phyloP scores from a whole-genome alignment of 768 basidiomycete genomes.

The Strobilomyces dryophilus region DNA sequence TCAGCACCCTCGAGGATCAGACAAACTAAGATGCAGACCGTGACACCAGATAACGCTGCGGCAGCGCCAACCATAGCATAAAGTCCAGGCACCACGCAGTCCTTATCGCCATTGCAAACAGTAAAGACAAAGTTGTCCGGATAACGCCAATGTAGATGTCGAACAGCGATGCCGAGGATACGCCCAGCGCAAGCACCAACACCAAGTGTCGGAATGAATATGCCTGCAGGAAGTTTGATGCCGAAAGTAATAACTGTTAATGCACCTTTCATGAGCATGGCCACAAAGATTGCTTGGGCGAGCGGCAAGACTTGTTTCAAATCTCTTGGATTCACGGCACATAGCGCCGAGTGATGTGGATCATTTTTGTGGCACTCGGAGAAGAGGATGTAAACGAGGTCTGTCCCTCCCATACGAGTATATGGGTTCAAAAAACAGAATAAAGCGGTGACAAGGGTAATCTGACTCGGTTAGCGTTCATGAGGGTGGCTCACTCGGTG shows the following conservation, averaged over 20 bases:
- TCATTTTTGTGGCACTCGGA: conserved; percentile 72
- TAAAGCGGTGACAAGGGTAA: conserved; percentile 71
- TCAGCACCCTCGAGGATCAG: conserved; percentile 3
- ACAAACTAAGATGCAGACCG: conserved; percentile 42
- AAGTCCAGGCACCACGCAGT: conserved; percentile 84
- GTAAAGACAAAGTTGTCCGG: conserved; percentile 61
- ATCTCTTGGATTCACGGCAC: conserved; percentile 59
- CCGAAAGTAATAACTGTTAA: conserved; percentile 91
- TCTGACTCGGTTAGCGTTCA: conserved; percentile 38
- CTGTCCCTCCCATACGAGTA: conserved; percentile 91
- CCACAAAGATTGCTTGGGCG: conserved; percentile 60
- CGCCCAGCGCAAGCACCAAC: conserved; percentile 94
- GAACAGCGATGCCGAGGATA: conserved; percentile 76
- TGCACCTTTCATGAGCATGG: conserved; percentile 76
- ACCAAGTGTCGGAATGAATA: conserved; percentile 94
- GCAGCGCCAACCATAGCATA: conserved; percentile 98
- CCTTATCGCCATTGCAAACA: conserved; percentile 56
- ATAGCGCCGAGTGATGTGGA: conserved; percentile 60
- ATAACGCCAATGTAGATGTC: conserved; percentile 64
- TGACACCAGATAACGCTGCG: conserved; percentile 92
- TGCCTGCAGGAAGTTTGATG: conserved; percentile 87
- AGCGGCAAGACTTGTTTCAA: conserved; percentile 57
- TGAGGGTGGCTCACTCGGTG: neutral
- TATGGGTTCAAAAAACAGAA: conserved; percentile 87
- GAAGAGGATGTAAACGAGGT: conserved; percentile 90